phyloP scores from a whole-genome alignment of 768 basidiomycete species.

The Fomitopsis pulvina region DNA sequence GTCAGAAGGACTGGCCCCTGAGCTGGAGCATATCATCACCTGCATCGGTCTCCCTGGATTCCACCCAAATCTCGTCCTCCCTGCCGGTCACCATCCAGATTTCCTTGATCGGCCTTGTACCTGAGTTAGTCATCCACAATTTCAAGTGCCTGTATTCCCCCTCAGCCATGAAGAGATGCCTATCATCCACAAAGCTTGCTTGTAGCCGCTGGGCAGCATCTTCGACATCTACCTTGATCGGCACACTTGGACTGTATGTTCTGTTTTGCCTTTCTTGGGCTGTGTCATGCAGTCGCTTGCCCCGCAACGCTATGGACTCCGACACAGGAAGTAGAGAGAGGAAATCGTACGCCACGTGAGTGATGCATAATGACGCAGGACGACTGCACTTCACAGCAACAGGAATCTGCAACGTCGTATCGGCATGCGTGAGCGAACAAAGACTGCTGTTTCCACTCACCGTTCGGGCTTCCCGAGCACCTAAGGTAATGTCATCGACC shows the following conservation, averaged over 20 bases:
- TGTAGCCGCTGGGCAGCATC: constrained; percentile 59
- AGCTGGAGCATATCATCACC: too few species aligned
- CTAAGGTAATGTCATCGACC: constrained; percentile 55
- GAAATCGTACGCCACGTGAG: constrained; percentile 59
- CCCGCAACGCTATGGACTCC: constrained; percentile 66
- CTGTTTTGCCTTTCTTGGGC: constrained; percentile 58
- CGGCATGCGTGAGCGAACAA: too few species aligned
- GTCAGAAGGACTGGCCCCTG: too few species aligned
- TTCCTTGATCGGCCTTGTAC: constrained; percentile 52
- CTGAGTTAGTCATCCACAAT: constrained; percentile 63
- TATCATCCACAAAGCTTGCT: constrained; percentile 49
- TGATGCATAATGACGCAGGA: constrained; percentile 48
- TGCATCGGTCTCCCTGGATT: constrained; percentile 1
- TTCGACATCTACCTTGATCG: constrained; percentile 55
- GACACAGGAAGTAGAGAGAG: constrained; percentile 61
- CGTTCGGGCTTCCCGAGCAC: constrained; percentile 55
- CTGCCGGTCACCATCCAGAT: constrained; percentile 62
- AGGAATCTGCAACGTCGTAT: constrained; percentile 40
- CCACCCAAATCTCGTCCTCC: constrained; percentile 60
- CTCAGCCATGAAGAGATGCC: constrained; percentile 46
- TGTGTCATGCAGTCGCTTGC: constrained; percentile 72
- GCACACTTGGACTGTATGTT: constrained; percentile 64
- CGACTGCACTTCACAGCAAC: constrained; percentile 50
- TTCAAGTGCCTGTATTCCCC: constrained; percentile 58
- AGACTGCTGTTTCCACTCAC: constrained; percentile 33